phyloP scores from a whole-genome alignment of 305 asterid genomes.

The Nicotiana rustica region DNA sequence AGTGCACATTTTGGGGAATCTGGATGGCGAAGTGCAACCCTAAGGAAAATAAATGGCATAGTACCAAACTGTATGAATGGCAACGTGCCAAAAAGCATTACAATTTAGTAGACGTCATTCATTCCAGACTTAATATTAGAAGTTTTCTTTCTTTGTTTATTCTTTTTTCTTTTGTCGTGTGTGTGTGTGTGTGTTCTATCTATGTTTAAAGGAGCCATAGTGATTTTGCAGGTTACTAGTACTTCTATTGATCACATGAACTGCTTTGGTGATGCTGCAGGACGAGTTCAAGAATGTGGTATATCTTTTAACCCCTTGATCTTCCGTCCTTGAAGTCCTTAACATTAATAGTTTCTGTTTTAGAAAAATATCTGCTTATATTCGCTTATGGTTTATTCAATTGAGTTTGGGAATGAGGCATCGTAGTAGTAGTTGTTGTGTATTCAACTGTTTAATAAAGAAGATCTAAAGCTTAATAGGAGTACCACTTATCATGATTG shows the following conservation, averaged over 20 bases:
- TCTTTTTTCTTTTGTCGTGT: not conserved
- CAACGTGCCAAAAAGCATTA: not conserved
- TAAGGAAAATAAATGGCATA: not conserved
- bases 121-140: not conserved
- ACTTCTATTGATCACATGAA: constrained; percentile 85
- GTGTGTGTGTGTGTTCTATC: not conserved
- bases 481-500: not conserved
- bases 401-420: no score
- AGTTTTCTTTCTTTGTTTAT: not conserved
- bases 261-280: constrained; percentile 94
- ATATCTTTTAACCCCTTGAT: constrained; percentile 28
- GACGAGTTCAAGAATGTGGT: constrained; percentile 92
- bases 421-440: no score
- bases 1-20: not conserved
- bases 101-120: not conserved
- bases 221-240: constrained; percentile 66
- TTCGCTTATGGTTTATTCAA: not conserved
- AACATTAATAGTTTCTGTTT: not conserved
- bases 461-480: not conserved
- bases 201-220: not conserved
- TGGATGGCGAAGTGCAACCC: not conserved
- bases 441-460: no score
- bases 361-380: not conserved
- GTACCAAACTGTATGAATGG: not conserved
- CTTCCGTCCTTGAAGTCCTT: constrained; percentile 15